A percentile compares a stretch with the other conserved stretches of the same genome.
phyloP scores from a whole-genome alignment of 2,329 filamentous ascomycete species.

The Clonostachys solani region DNA sequence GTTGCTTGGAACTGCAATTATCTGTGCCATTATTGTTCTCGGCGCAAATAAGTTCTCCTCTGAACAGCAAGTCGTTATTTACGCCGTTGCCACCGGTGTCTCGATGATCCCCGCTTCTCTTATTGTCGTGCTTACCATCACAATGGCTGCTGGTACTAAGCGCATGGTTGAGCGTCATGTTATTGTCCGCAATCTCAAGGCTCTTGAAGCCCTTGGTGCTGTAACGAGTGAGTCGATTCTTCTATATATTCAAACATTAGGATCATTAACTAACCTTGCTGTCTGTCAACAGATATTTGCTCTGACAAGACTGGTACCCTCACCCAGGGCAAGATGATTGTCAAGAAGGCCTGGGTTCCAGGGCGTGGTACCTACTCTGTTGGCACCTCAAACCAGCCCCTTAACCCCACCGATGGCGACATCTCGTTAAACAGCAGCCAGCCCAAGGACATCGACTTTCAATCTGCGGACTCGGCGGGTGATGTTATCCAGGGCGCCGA shows the following conservation, averaged over 20 bases:
- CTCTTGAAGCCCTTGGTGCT: constrained; percentile 48
- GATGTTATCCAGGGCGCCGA: constrained; percentile 15
- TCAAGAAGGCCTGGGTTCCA: constrained; percentile 47
- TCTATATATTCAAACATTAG: neutral
- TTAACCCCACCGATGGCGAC: constrained; percentile 50
- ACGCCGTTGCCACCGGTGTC: constrained; percentile 39
- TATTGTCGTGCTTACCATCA: constrained; percentile 51
- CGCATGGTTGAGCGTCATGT: constrained; percentile 49
- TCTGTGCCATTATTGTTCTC: constrained; percentile 40
- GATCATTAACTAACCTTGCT: constrained; percentile 12
- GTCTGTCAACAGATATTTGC: constrained; percentile 35
- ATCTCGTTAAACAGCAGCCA: constrained; percentile 30
- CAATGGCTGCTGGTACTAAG: constrained; percentile 51
- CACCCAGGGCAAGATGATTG: constrained; percentile 49
- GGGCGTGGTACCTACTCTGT: constrained; percentile 41
- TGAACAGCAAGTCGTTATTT: constrained; percentile 33
- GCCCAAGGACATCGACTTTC: constrained; percentile 32
- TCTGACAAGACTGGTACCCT: constrained; percentile 55
- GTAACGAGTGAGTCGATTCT: constrained; percentile 34
- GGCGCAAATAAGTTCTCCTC: constrained; percentile 33
- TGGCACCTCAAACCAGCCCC: constrained; percentile 45
- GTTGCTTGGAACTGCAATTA: constrained; percentile 56
- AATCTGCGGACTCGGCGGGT: constrained; percentile 19
- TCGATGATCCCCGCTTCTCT: constrained; percentile 49
- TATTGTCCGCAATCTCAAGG: constrained; percentile 45